Evolutionary conservation across 2,329 filamentous ascomycete species (phyloP), one percentile per base, ranked within the genome.

Genomic region (Exophiala alcalophila): DNA sequence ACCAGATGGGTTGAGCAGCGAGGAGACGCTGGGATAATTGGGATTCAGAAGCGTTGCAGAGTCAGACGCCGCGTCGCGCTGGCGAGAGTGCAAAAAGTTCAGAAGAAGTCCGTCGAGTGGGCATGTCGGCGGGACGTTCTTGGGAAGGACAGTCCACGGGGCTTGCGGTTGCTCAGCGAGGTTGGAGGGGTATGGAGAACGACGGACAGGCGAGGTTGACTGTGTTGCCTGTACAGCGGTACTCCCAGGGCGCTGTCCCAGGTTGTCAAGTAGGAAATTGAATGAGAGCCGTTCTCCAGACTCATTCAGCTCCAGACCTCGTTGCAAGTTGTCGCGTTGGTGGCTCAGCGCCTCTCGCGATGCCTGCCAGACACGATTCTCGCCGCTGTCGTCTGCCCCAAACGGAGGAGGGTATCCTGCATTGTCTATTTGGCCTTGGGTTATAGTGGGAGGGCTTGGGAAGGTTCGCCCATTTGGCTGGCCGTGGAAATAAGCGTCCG

Each of bases 101-200:
- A 91, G 74, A 30, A 94, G 74, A n/a, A 95, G 76, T 28, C 70
- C 73, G 59, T 94, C 89, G 2, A 94, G 72, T 0, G 86, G 79
- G 60, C 86, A 92, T 0, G 86, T 89, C 1, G 86, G 76, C 2
- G 72, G 62, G 14, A 76, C 71, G 57, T 88, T 86, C 48, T 72
- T 74, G 34, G 83, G 66, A 23, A 74, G 65, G 7, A 64, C 61
- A 34, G 63, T 57, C 53, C 63, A 65, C 6, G 64, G 61, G 23
- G 59, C 50, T n/a, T 61, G 44, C 4, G 53, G 30, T 29, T 57
- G 57, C 5, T 63, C 60, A 14, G 50, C 37, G 37, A 55, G 38
- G 35, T 50, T 51, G 14, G 34, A 16, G 14, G 50, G 49, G 32
- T 30, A 59, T 34, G 37, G 57, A 50, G 29, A 54, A 42, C 42